phyloP scores from a whole-genome alignment of 2,329 filamentous ascomycete genomes.

The Ilyonectria robusta region DNA sequence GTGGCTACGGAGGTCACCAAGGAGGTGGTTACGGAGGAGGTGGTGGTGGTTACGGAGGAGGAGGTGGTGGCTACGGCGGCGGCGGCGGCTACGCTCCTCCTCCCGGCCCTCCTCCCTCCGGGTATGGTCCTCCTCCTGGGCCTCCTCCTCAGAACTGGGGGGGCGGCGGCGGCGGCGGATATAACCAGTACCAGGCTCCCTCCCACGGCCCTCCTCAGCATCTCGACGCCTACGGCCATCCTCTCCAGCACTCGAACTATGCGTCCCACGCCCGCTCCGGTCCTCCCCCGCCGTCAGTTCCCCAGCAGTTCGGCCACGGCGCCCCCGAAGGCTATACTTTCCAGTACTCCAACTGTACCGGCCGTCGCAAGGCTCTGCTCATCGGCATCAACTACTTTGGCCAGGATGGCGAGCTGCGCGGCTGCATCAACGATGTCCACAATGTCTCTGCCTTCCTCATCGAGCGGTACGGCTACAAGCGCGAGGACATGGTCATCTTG shows the following conservation, averaged over 20 bases:
- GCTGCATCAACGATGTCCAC: constrained; percentile 86
- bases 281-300: constrained; percentile 62
- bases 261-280: constrained; percentile 50
- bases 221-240: constrained; percentile 64
- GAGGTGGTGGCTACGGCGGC: constrained; percentile 40
- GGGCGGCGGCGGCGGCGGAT: constrained; percentile 21
- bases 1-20: constrained; percentile 10
- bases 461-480: constrained; percentile 77
- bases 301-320: constrained; percentile 76
- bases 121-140: constrained; percentile 41
- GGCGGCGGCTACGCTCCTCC: constrained; percentile 46
- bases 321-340: constrained; percentile 79
- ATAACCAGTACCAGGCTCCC: constrained; percentile 51
- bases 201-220: constrained; percentile 58
- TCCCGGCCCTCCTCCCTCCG: constrained; percentile 46
- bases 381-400: constrained; percentile 89
- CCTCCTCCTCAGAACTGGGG: constrained; percentile 41
- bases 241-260: constrained; percentile 49
- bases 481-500: constrained; percentile 85
- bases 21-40: constrained; percentile 40
- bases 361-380: constrained; percentile 79
- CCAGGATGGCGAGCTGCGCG: constrained; percentile 78
- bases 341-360: constrained; percentile 83
- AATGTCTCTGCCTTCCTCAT: constrained; percentile 82
- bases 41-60: constrained; percentile 13